phyloP scores from a whole-genome alignment of 2,329 filamentous ascomycete genomes.

The Nemania bipapillata region DNA sequence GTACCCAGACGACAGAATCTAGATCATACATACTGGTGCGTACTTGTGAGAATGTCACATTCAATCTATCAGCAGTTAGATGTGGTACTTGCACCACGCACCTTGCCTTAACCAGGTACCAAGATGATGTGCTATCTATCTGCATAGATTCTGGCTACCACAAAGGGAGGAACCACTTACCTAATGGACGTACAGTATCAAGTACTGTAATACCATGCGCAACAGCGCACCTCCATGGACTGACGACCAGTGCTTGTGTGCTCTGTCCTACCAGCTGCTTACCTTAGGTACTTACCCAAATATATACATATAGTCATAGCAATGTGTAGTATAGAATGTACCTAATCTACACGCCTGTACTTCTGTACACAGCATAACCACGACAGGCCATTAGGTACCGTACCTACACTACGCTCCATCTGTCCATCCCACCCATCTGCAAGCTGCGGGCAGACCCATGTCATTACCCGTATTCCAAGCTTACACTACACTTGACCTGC shows the following conservation, averaged over 20 bases:
- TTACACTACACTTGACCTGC: conserved; percentile 25
- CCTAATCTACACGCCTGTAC: neutral
- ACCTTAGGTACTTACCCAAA: too few species aligned
- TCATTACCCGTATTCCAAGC: conserved; percentile 39
- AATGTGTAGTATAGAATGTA: neutral
- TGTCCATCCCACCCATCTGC: conserved; percentile 23
- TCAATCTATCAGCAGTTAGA: neutral
- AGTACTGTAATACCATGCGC: neutral
- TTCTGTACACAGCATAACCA: neutral
- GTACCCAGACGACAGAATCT: too few species aligned
- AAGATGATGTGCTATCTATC: too few species aligned
- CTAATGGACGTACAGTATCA: neutral
- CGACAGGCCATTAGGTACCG: neutral
- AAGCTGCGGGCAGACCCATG: conserved; percentile 37
- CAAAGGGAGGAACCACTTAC: neutral
- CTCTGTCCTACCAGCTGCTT: neutral
- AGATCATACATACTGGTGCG: neutral
- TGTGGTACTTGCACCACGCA: neutral
- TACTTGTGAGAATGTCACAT: neutral
- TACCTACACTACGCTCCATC: neutral
- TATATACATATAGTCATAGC: too few species aligned
- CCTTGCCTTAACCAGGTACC: neutral
- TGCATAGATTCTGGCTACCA: too few species aligned
- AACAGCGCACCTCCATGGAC: too few species aligned
- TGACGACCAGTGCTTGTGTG: neutral